Percentiles rank a stretch among this genome's conserved stretches.
Evolutionary conservation across 768 basidiomycete genomes (phyloP).

Genomic region (Collybia sp.): DNA sequence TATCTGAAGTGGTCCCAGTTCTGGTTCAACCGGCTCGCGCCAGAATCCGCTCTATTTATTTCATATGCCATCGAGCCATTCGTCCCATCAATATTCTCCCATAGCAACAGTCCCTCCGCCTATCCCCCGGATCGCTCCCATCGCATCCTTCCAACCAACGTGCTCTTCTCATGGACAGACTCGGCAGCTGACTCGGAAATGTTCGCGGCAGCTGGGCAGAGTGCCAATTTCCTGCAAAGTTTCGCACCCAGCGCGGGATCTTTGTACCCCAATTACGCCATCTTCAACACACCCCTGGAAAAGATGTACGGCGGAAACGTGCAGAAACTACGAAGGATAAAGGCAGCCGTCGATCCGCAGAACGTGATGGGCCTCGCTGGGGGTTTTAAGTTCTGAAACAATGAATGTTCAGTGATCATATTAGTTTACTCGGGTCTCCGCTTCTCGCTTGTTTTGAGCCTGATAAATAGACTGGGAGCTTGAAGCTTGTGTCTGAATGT

Average conservation of each 20-base stretch:
- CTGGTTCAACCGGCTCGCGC: slow-evolving; percentile 22
- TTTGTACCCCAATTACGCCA: slow-evolving; percentile 46
- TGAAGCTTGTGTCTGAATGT: no score
- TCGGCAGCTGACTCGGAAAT: background rate
- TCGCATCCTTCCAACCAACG: slow-evolving; percentile 20
- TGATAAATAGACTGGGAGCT: no score
- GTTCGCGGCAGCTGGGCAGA: background rate
- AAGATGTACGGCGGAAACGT: slow-evolving; percentile 45
- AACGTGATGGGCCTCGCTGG: slow-evolving; percentile 66
- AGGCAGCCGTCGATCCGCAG: slow-evolving; percentile 44
- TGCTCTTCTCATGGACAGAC: slow-evolving; percentile 18
- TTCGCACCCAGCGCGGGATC: slow-evolving; percentile 21
- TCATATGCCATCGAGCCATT: slow-evolving; percentile 41
- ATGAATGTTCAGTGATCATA: background rate
- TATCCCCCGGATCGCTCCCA: slow-evolving; percentile 32
- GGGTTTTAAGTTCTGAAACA: slow-evolving; percentile 48
- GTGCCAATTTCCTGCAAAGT: slow-evolving; percentile 8
- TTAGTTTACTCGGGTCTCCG: no score
- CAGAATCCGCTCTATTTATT: slow-evolving; percentile 18
- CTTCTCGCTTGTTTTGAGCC: no score
- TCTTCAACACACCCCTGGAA: slow-evolving; percentile 35
- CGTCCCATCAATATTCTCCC: slow-evolving; percentile 32
- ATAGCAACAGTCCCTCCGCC: slow-evolving; percentile 31
- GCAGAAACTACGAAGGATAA: slow-evolving; percentile 31
- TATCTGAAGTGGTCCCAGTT: no score